Percentiles rank a stretch among this genome's conserved stretches.
These are phyloP conservation scores for Drosera capensis DNA, from an alignment of 148 eudicot genomes.

Conservation along the genomic window DNA sequence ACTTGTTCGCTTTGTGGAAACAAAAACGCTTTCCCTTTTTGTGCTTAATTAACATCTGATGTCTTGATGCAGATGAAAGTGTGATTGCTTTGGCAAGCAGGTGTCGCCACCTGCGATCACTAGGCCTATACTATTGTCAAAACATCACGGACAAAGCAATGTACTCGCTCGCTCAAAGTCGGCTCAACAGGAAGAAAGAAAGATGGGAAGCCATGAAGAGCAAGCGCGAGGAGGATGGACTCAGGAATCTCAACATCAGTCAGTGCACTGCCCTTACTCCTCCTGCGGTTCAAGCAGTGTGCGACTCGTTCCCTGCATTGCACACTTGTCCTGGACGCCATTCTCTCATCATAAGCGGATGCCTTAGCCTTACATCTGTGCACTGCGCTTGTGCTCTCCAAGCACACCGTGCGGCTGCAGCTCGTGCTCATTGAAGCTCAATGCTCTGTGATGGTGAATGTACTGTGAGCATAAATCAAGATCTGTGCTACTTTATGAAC, in stretches of 20 bases:
- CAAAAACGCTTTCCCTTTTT: too few relatives aligned
- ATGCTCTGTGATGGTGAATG: too few relatives aligned
- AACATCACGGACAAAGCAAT: constrained; percentile 89
- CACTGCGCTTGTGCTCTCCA: constrained; percentile 71
- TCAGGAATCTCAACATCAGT: constrained; percentile 79
- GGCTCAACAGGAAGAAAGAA: constrained; percentile 41
- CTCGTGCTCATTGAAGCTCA: constrained; percentile 25
- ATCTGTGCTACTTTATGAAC: too few relatives aligned
- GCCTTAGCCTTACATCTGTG: constrained; percentile 69
- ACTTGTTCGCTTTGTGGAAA: too few relatives aligned
- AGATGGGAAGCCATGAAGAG: constrained; percentile 44
- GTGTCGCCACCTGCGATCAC: constrained; percentile 65
- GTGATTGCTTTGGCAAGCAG: constrained; percentile 78
- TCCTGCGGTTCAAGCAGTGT: constrained; percentile 81
- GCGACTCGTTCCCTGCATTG: constrained; percentile 78
- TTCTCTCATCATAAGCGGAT: constrained; percentile 88
- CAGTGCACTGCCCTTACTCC: constrained; percentile 97
- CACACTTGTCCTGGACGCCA: constrained; percentile 91
- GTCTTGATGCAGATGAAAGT: constrained; percentile 75
- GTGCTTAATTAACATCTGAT: too few relatives aligned
- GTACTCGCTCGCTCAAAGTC: constrained; percentile 78
- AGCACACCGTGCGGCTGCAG: constrained; percentile 26
- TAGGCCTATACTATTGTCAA: constrained; percentile 83
- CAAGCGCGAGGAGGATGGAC: constrained; percentile 55
- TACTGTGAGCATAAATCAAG: too few relatives aligned